Percentiles rank a stretch among this genome's conserved stretches.
Evolutionary conservation across 768 basidiomycete genomes (phyloP).

Genomic region (Boletus rubescentipes): DNA sequence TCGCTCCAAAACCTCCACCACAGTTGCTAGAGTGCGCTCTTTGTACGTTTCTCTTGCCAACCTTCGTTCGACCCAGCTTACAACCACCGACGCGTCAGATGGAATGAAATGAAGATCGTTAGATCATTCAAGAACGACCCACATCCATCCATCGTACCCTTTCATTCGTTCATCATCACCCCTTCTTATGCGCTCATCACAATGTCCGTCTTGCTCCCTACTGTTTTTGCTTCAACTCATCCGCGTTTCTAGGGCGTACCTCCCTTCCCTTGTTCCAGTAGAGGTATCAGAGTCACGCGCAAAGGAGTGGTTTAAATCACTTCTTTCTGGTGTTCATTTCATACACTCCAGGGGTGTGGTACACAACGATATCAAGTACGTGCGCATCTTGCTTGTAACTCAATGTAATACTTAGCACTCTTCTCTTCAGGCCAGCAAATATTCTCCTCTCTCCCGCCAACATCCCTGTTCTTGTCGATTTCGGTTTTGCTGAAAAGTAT

Average conservation of each 20-base stretch:
- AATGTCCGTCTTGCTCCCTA: constrained; percentile 58
- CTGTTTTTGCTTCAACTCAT: constrained; percentile 6
- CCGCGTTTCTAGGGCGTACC: constrained; percentile 63
- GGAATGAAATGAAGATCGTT: constrained; percentile 99
- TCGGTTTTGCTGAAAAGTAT: constrained; percentile 93
- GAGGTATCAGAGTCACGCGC: constrained; percentile 80
- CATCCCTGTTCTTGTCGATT: constrained; percentile 90
- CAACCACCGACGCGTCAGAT: constrained; percentile 43
- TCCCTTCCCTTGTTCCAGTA: constrained; percentile 85
- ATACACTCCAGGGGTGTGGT: constrained; percentile 82
- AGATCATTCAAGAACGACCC: constrained; percentile 78
- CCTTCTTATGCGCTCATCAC: constrained; percentile 88
- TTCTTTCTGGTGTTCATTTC: constrained; percentile 81
- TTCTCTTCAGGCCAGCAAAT: constrained; percentile 73
- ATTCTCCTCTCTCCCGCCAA: constrained; percentile 79
- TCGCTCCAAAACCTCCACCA: constrained; percentile 74
- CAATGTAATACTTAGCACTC: not conserved
- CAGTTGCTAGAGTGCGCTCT: constrained; percentile 85
- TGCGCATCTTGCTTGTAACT: constrained; percentile 3
- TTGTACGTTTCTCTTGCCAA: constrained; percentile 50
- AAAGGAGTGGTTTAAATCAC: constrained; percentile 76
- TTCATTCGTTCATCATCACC: constrained; percentile 92
- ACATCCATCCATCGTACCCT: constrained; percentile 90
- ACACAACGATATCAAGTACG: constrained; percentile 93
- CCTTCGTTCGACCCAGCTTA: constrained; percentile 4